Percentiles rank a stretch among this genome's conserved stretches.
Conservation (phyloP, 257 asterid species). For the Verbena officinalis region DNA sequence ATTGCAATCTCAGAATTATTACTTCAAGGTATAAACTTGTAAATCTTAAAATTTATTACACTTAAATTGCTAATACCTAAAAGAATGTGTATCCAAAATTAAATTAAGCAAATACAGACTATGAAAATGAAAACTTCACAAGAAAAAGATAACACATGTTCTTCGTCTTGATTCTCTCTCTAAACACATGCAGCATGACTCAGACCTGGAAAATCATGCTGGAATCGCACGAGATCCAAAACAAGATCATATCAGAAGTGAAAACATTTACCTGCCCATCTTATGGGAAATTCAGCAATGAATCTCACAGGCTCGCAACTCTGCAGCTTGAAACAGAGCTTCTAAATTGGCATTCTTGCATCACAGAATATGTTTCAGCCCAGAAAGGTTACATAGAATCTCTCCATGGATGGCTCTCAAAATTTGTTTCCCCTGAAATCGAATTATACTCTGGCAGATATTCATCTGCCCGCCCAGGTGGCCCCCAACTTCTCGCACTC, state of each 20-base stretch:
- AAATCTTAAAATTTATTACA: too few species aligned
- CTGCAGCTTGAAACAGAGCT: conserved; percentile 88
- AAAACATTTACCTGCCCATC: conserved; percentile 71
- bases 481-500: conserved; percentile 55
- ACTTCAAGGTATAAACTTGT: too few species aligned
- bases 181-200: conserved; percentile 68
- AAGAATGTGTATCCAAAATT: too few species aligned
- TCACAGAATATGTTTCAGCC: conserved; percentile 59
- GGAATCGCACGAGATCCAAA: conserved; percentile 91
- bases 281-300: conserved; percentile 80
- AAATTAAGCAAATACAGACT: too few species aligned
- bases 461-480: conserved; percentile 17
- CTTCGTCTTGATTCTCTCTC: conserved; percentile 15
- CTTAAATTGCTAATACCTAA: too few species aligned
- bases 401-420: conserved; percentile 80
- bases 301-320: conserved; percentile 78
- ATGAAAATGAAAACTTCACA: too few species aligned
- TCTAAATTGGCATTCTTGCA: conserved; percentile 75
- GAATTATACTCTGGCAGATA: conserved; percentile 40
- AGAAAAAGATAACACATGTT: background rate
- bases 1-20: too few species aligned
- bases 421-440: conserved; percentile 41
- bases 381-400: conserved; percentile 68
- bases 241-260: conserved; percentile 78
- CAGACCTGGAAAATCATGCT: conserved; percentile 73